These are phyloP conservation scores for Oidiodendron maius DNA, from an alignment of 495 filamentous ascomycete species.

Conservation along the genomic window DNA sequence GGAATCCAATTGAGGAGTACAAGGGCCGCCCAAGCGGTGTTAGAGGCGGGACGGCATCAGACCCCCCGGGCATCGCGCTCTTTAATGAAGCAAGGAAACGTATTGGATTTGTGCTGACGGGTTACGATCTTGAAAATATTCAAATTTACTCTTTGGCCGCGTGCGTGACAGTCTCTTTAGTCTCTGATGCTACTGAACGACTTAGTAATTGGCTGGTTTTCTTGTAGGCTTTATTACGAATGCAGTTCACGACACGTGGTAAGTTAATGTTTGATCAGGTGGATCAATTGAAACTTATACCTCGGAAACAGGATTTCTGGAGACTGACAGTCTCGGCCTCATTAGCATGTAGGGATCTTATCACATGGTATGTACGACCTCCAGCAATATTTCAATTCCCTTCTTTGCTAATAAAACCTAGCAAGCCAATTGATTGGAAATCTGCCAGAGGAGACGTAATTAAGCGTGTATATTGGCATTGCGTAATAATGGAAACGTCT, in stretches of 20 bases:
- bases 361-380: constrained; percentile 44
- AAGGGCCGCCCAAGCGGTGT: no score
- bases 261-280: constrained; percentile 9
- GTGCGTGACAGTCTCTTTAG: constrained; percentile 27
- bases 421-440: constrained; percentile 38
- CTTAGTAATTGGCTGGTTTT: background rate
- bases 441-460: constrained; percentile 41
- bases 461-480: constrained; percentile 52
- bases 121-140: constrained; percentile 50
- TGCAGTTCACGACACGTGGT: no score
- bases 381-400: background rate
- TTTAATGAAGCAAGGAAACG: constrained; percentile 56
- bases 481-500: constrained; percentile 49
- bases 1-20: constrained; percentile 33
- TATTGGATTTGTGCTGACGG: constrained; percentile 49
- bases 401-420: constrained; percentile 16
- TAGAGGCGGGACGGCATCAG: constrained; percentile 38
- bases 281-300: constrained; percentile 8
- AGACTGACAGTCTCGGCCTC: constrained; percentile 46
- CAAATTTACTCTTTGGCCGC: constrained; percentile 49
- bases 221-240: no score
- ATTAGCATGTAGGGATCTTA: constrained; percentile 43
- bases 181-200: background rate
- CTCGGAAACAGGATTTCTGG: constrained; percentile 46
- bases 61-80: constrained; percentile 47